A percentile compares a stretch with the other conserved stretches of the same genome.
Evolutionary conservation across 495 filamentous ascomycete genomes (phyloP).

Genomic region (Neurospora sp.): DNA sequence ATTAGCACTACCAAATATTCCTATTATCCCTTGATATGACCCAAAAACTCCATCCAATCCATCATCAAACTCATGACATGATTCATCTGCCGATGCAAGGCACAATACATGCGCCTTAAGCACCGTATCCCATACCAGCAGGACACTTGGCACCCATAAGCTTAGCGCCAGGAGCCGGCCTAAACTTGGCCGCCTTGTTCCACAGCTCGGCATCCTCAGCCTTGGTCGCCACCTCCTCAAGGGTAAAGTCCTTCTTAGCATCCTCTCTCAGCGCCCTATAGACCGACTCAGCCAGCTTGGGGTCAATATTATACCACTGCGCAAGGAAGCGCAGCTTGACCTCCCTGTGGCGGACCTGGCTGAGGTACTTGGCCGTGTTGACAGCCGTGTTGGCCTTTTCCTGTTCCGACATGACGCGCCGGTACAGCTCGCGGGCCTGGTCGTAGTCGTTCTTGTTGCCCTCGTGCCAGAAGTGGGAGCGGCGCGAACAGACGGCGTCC

Average conservation of each 20-base stretch:
- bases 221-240: background rate
- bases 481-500: conserved; percentile 41
- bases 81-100: background rate
- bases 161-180: background rate
- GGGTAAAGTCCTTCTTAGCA: background rate
- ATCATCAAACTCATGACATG: background rate
- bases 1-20: background rate
- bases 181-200: background rate
- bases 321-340: conserved; percentile 26
- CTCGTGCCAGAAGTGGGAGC: conserved; percentile 46
- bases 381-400: conserved; percentile 33
- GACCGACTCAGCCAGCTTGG: conserved; percentile 28
- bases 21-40: background rate
- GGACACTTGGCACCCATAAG: background rate
- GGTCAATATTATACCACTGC: conserved; percentile 42
- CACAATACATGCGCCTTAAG: background rate
- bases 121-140: background rate
- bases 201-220: background rate
- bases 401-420: conserved; percentile 34
- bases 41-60: background rate
- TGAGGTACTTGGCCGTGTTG: conserved; percentile 38
- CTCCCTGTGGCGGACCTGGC: conserved; percentile 22
- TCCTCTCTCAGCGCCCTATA: background rate
- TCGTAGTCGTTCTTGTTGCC: conserved; percentile 44
- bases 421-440: conserved; percentile 41